Percentiles rank a stretch among this genome's conserved stretches.
These are phyloP conservation scores for Fusarium sp. DNA, from an alignment of 2,329 filamentous ascomycete species.

Conservation along the genomic window DNA sequence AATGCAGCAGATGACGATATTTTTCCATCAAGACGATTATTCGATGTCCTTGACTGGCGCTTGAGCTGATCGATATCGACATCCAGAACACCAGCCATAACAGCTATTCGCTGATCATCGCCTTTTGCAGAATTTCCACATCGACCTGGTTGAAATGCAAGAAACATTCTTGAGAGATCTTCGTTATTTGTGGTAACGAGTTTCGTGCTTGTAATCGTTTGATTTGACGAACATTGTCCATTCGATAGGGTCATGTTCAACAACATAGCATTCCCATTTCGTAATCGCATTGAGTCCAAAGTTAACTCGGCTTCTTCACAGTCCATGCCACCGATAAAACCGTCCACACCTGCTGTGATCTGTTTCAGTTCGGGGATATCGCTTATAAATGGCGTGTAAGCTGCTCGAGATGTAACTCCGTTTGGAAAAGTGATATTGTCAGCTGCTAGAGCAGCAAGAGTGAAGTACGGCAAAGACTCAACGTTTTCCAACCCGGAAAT, in stretches of 20 bases:
- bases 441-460: constrained; percentile 47
- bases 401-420: constrained; percentile 46
- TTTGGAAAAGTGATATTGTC: constrained; percentile 45
- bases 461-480: constrained; percentile 46
- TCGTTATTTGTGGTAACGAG: constrained; percentile 22
- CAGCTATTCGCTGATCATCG: constrained; percentile 37
- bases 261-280: constrained; percentile 19
- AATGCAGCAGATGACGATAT: constrained; percentile 27
- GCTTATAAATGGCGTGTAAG: constrained; percentile 48
- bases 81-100: constrained; percentile 30
- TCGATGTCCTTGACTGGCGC: constrained; percentile 19
- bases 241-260: constrained; percentile 46
- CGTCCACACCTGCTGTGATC: constrained; percentile 48
- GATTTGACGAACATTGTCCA: constrained; percentile 26
- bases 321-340: constrained; percentile 46
- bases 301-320: constrained; percentile 44
- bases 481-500: constrained; percentile 35
- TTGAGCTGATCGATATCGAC: constrained; percentile 30
- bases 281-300: constrained; percentile 39
- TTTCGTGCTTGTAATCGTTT: constrained; percentile 29
- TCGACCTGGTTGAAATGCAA: constrained; percentile 28
- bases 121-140: constrained; percentile 28
- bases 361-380: constrained; percentile 37
- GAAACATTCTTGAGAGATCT: constrained; percentile 25
- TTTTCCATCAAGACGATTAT: constrained; percentile 11